Conservation (phyloP, 2,329 filamentous ascomycete species). For the Amesomyces nigricolor region DNA sequence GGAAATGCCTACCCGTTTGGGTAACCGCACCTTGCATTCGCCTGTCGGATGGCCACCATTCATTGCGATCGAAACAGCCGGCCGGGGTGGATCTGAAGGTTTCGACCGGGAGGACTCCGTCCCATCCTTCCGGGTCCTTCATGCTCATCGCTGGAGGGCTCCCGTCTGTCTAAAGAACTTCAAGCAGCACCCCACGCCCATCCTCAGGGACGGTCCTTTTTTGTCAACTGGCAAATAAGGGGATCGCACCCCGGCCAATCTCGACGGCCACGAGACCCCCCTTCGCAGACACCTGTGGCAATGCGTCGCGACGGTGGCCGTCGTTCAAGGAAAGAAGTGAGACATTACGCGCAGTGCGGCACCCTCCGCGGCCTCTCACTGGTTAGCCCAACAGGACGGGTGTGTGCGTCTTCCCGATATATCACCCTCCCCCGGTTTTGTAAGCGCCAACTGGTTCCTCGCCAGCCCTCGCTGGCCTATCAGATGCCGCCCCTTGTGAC, state of each 20-base stretch:
- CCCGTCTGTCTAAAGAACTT: constrained; percentile 27
- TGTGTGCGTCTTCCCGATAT: constrained; percentile 38
- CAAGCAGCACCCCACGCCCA: constrained; percentile 22
- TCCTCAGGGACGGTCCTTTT: constrained; percentile 1
- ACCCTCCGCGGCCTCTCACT: constrained; percentile 38
- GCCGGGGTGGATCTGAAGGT: constrained; percentile 1
- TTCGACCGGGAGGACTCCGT: background rate
- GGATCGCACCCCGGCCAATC: constrained; percentile 31
- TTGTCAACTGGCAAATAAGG: constrained; percentile 8
- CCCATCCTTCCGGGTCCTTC: background rate
- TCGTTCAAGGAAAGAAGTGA: constrained; percentile 40
- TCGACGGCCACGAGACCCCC: constrained; percentile 39
- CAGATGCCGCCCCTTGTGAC: constrained; percentile 31
- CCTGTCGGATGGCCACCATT: constrained; percentile 12
- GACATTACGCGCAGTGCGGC: constrained; percentile 43
- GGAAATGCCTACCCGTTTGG: constrained; percentile 6
- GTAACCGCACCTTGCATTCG: constrained; percentile 13
- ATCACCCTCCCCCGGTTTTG: constrained; percentile 35
- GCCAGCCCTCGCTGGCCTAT: constrained; percentile 38
- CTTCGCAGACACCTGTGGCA: constrained; percentile 35
- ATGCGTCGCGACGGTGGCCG: constrained; percentile 30
- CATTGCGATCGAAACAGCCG: constrained; percentile 20
- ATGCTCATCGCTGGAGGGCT: constrained; percentile 16
- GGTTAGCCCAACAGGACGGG: constrained; percentile 34
- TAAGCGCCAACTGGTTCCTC: constrained; percentile 46